phyloP scores from a whole-genome alignment of 2,329 filamentous ascomycete species.

The Alternaria gansuensis region DNA sequence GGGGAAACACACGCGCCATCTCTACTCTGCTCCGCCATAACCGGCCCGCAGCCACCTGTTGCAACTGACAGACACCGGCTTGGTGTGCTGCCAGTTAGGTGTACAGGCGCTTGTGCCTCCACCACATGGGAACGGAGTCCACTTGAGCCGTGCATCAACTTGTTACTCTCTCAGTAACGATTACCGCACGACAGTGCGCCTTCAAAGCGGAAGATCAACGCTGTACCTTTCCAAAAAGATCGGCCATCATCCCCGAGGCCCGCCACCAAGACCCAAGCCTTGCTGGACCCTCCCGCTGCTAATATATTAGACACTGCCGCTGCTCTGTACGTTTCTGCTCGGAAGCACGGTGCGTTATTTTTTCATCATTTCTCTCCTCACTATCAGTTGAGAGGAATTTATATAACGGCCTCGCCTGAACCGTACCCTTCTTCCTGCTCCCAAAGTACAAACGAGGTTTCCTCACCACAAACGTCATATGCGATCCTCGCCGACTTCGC shows the following conservation, averaged over 20 bases:
- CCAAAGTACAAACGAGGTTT: conserved; percentile 25
- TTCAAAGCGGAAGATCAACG: conserved; percentile 46
- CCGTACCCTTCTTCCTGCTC: conserved; percentile 10
- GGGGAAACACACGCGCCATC: conserved; percentile 25
- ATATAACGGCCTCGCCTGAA: conserved; percentile 17
- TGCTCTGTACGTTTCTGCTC: conserved; percentile 32
- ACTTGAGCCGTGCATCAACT: conserved; percentile 30
- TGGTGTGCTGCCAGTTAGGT: conserved; percentile 26
- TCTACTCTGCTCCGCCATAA: conserved; percentile 35
- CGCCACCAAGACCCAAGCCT: conserved; percentile 37
- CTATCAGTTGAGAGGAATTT: conserved; percentile 11
- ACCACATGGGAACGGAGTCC: conserved; percentile 42
- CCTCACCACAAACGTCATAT: conserved; percentile 43
- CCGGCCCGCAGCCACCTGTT: conserved; percentile 42
- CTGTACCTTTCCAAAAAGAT: conserved; percentile 44
- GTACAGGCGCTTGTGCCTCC: conserved; percentile 26
- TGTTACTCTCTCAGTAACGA: conserved; percentile 35
- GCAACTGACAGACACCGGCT: conserved; percentile 33
- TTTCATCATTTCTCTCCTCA: conserved; percentile 19
- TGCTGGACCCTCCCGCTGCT: conserved; percentile 44
- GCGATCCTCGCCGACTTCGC: conserved; percentile 35
- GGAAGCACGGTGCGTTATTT: conserved; percentile 20
- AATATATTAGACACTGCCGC: conserved; percentile 45
- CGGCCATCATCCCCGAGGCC: conserved; percentile 37
- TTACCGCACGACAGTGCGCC: conserved; percentile 38